These are phyloP conservation scores for Alternaria rosae DNA, from an alignment of 2,329 filamentous ascomycete genomes.

Conservation along the genomic window DNA sequence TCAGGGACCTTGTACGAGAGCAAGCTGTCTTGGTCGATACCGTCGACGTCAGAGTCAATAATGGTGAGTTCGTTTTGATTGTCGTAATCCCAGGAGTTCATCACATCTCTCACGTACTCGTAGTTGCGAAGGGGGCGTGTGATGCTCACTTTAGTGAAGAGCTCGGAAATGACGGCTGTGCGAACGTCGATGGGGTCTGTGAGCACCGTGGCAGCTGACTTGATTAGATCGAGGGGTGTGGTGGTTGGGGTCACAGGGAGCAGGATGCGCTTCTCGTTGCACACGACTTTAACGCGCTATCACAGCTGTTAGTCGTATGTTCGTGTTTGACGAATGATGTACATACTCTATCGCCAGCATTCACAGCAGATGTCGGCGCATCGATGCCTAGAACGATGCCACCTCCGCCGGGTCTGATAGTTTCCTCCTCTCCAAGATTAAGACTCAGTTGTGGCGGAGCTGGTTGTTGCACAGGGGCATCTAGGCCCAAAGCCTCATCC, in stretches of 20 bases:
- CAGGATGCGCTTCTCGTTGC: slow-evolving; percentile 70
- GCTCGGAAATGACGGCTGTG: slow-evolving; percentile 77
- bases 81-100: slow-evolving; percentile 93
- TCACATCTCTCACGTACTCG: slow-evolving; percentile 82
- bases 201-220: slow-evolving; percentile 69
- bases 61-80: slow-evolving; percentile 77
- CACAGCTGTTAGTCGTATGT: slow-evolving; percentile 23
- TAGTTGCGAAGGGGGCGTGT: slow-evolving; percentile 85
- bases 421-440: slow-evolving; percentile 32
- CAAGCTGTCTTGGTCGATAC: slow-evolving; percentile 66
- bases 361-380: slow-evolving; percentile 81
- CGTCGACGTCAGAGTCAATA: slow-evolving; percentile 63
- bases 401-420: slow-evolving; percentile 55
- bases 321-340: background rate
- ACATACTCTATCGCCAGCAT: slow-evolving; percentile 77
- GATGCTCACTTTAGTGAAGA: slow-evolving; percentile 76
- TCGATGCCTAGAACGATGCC: slow-evolving; percentile 67
- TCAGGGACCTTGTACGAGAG: slow-evolving; percentile 70
- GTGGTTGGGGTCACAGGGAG: slow-evolving; percentile 79
- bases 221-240: slow-evolving; percentile 75
- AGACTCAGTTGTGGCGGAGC: slow-evolving; percentile 35
- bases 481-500: slow-evolving; percentile 36
- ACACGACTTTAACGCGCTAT: slow-evolving; percentile 75
- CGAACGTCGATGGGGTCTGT: slow-evolving; percentile 69
- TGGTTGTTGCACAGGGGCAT: slow-evolving; percentile 23